Percentiles rank a stretch among this genome's conserved stretches.
phyloP scores from a whole-genome alignment of 805 yeast genomes.

The Starmerella gropengiesseri region DNA sequence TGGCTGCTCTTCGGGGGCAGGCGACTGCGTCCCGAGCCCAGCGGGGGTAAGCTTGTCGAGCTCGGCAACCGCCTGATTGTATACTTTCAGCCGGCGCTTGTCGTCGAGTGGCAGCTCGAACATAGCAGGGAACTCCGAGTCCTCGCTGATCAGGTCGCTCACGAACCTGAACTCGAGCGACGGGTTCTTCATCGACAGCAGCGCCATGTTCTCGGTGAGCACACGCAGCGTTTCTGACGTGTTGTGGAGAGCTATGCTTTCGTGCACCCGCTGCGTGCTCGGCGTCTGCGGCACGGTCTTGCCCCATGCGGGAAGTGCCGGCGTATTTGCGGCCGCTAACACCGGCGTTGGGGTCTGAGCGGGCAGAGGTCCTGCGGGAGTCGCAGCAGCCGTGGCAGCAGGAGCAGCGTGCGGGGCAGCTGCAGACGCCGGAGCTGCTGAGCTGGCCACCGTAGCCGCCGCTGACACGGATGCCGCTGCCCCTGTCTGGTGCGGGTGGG shows the following conservation, averaged over 20 bases:
- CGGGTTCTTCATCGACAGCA: constrained; percentile 11
- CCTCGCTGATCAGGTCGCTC: constrained; percentile 7
- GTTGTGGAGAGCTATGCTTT: background rate
- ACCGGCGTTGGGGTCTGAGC: constrained; percentile 1
- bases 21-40: no score
- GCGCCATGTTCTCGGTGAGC: constrained; percentile 8
- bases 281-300: constrained; percentile 17
- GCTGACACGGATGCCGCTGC: constrained; percentile 12
- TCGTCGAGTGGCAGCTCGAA: constrained; percentile 22
- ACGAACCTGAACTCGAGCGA: constrained; percentile 11
- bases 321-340: constrained; percentile 15
- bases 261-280: constrained; percentile 10
- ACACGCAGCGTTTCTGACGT: constrained; percentile 2
- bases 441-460: constrained; percentile 22
- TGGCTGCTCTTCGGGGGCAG: no score
- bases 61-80: constrained; percentile 14
- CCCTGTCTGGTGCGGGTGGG: no score
- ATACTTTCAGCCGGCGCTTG: constrained; percentile 18
- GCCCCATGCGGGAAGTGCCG: constrained; percentile 22
- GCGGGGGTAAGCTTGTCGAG: constrained; percentile 16
- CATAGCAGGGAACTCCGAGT: constrained; percentile 19
- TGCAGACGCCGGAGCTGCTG: background rate
- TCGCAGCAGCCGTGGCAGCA: constrained; percentile 8
- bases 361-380: background rate
- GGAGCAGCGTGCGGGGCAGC: background rate